Base-by-base conservation (phyloP, 345 rosid genomes). In the Corchorus capsularis region DNA sequence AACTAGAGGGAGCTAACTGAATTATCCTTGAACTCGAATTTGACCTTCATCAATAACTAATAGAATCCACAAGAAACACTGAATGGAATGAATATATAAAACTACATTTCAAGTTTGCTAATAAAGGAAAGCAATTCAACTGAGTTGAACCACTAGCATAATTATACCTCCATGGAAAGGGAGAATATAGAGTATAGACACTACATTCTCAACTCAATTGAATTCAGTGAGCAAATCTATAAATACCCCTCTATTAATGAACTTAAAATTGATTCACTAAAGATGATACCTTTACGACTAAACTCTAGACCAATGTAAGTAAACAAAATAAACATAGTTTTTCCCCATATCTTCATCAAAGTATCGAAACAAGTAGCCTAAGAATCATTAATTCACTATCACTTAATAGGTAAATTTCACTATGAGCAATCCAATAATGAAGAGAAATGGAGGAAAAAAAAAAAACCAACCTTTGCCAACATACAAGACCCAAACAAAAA, bases 381-480 rank as follows among this genome's bases (percentile, higher is more conserved):
- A 39, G n/a, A 9, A 69, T 50, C 17, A 68, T 8, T 69, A 69
- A 20, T 50, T 53, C 62, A 63, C 17, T 34, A 61, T n/a, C 53
- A 47, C 16, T 19, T n/a, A 27, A 7, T 35, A 35, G 7, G 6
- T 69, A 35, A 46, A 61, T 56, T 46, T 46, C 68, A 60, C 16
- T 17, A 53, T 56, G 6, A 4, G 8, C 32, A 17, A 37, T 43
- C 46, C 13, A 52, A 17, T 55, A 73, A 63, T 8, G 35, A 71
- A 4, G 8, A 15, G 19, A 53, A 43, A 80, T 12, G 63, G 27
- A 37, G 16, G 27, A 1, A 27, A 27, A 27, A 0, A 27, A 62
- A 47, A 34, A n/a, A 78, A 50, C 89, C 52, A 41, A 92, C 99
- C 98, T 94, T 94, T 96, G 20, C 97, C 97, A 56, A 92, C 87